Evolutionary conservation across 2,329 filamentous ascomycete genomes (phyloP), one percentile per base, ranked within the genome.

Genomic region (Venturia pyrina): DNA sequence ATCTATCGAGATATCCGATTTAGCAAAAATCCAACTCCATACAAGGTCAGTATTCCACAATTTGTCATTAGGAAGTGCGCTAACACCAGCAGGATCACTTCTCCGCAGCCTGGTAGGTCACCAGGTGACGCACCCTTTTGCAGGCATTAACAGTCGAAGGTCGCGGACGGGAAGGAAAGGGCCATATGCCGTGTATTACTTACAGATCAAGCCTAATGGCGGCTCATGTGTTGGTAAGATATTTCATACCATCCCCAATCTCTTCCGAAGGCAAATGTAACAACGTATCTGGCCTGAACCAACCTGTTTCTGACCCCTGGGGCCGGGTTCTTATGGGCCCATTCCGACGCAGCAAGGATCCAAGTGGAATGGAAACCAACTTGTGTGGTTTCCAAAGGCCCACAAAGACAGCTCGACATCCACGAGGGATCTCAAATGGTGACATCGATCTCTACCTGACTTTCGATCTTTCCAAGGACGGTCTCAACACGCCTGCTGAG

Each of bases 1-100:
- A 95, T 96, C 67, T 91, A 96, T 76, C 83, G 92, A 70, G 92
- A 96, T 71, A 83, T 95, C 56, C 86, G 92, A 65, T 96, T 96
- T 77, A 89, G 84, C 72, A 89, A 90, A 70, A 88, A 96, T 72
- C 89, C 85, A 24, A 95, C 91, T 2, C 92, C 93, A 0, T 96
- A 96, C 80, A 96, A 96, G 83, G 89, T 89, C 56, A 21, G 57
- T 61, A 37, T 37, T 24, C 67, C 37, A 59, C 65, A 68, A 64
- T 66, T 48, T 66, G 50, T 61, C 56, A 61, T 63, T 65, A 66
- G 46, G 63, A 40, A 66, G 59, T 44, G 67, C 73, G 76, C 70
- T 67, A 67, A 46, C 1, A 37, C 68, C 43, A 57, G 24, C 63
- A 91, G 87, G 85, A 90, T 65, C 86, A 93, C 77, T 96, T 93